Evolutionary conservation across 257 asterid genomes (phyloP).

Genomic region (Penstemon davidsonii): DNA sequence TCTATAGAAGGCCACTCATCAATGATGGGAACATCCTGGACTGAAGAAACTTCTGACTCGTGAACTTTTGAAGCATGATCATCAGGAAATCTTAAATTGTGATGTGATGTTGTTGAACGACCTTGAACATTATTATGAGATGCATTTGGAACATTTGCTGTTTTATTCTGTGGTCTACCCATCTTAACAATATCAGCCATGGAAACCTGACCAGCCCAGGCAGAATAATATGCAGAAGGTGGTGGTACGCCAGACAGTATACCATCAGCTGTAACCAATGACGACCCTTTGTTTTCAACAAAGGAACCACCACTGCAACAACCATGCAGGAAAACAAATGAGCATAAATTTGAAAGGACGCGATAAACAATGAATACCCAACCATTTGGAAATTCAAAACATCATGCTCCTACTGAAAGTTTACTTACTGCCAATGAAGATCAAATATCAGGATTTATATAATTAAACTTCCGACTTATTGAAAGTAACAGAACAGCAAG

Average conservation of each 20-base stretch:
- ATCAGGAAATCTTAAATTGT: constrained; percentile 37
- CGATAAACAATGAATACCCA: neutral
- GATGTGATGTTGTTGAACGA: constrained; percentile 35
- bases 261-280: constrained; percentile 41
- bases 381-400: neutral
- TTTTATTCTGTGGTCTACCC: constrained; percentile 74
- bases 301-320: constrained; percentile 54
- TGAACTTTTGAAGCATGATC: constrained; percentile 37
- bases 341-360: neutral
- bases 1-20: constrained; percentile 92
- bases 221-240: constrained; percentile 53
- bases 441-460: neutral
- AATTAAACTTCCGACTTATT: constrained; percentile 12
- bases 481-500: constrained; percentile 1
- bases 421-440: constrained; percentile 6
- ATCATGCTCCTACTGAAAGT: constrained; percentile 13
- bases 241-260: constrained; percentile 46
- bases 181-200: constrained; percentile 98
- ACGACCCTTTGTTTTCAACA: constrained; percentile 50
- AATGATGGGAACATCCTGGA: constrained; percentile 43
- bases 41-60: constrained; percentile 43
- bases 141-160: constrained; percentile 35
- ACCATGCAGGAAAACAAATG: constrained; percentile 22
- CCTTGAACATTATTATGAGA: constrained; percentile 45
- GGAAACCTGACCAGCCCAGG: constrained; percentile 90